Evolutionary conservation across 2,329 filamentous ascomycete species (phyloP), one percentile per base, ranked within the genome.

Genomic region (Ophiostoma sp.): DNA sequence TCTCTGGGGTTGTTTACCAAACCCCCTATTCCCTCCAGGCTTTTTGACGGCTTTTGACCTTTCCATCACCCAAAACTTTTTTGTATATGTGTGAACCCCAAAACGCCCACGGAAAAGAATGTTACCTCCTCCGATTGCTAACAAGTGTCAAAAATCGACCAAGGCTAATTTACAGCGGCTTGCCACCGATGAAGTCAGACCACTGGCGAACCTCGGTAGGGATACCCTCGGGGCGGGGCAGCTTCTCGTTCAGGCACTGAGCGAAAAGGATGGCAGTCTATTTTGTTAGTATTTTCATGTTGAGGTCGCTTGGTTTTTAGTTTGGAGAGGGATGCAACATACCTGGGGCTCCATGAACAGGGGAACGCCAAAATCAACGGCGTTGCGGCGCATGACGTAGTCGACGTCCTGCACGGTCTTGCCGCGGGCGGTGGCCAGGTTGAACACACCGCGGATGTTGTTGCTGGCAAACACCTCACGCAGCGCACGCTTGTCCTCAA

Each of bases 321-420:
- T 11, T 36, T 45, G 40, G 36, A 2, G 16, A 55, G 36, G 58
- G 27, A 27, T 27, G 27, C 27, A 27, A 73, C 7, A 78, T 83
- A 96, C 93, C 89, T 95, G 94, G 67, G 93, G 92, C 83, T 98
- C 94, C 93, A 97, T 97, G 80, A 99, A 98, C 68, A 99, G 84
- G 65, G 95, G 95, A 44, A 98, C 93, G 74, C 94, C 94, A 78
- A 99, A 99, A 81, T 99, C 95, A 68, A 99, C 95, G 41, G 95
- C 95, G 77, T 99, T 99, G 77, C 95, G 88, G 76, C 95, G 88
- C 94, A 98, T 98, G 69, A 99, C 93, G 76, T 99, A 99, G 82
- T 99, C 93, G 76, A 96, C 92, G 77, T 99, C 95, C 71, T 91
- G 82, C 70, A 92, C 83, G 49, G 90, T 94, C 84, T 91, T 93